phyloP scores from a whole-genome alignment of 805 yeast species.

The Metschnikowia kunwiensis region DNA sequence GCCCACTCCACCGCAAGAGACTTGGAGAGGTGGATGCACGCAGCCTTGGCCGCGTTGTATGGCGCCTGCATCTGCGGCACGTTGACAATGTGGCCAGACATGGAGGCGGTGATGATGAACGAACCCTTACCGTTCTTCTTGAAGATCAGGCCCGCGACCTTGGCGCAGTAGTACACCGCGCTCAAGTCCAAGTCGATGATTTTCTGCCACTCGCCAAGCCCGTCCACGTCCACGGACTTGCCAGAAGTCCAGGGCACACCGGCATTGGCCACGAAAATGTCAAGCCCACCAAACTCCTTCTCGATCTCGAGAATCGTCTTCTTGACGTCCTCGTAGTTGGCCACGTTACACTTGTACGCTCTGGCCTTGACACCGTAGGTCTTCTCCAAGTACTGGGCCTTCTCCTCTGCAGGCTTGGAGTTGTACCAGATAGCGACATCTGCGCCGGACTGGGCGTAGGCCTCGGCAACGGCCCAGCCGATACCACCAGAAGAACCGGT shows the following conservation, averaged over 20 bases:
- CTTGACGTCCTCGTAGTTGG: conserved; percentile 48
- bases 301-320: conserved; percentile 48
- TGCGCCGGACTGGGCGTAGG: conserved; percentile 85
- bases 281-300: conserved; percentile 74
- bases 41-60: conserved; percentile 48
- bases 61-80: conserved; percentile 46
- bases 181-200: conserved; percentile 40
- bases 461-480: conserved; percentile 78
- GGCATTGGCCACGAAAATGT: conserved; percentile 87
- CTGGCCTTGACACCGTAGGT: conserved; percentile 59
- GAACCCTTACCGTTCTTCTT: conserved; percentile 41
- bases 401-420: conserved; percentile 59
- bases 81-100: conserved; percentile 48
- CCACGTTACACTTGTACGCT: conserved; percentile 64
- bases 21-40: conserved; percentile 40
- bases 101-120: conserved; percentile 43
- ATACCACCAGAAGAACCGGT: conserved; percentile 88
- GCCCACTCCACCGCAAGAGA: conserved; percentile 49
- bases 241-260: conserved; percentile 75
- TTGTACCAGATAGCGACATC: conserved; percentile 66
- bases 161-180: conserved; percentile 44
- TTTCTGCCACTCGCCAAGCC: conserved; percentile 33
- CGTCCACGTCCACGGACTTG: conserved; percentile 32
- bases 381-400: conserved; percentile 41
- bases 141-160: conserved; percentile 39